Evolutionary conservation across 1,139 yeast species (phyloP), one percentile per base, ranked within the genome.

Genomic region (Blastobotrys ciferrii): DNA sequence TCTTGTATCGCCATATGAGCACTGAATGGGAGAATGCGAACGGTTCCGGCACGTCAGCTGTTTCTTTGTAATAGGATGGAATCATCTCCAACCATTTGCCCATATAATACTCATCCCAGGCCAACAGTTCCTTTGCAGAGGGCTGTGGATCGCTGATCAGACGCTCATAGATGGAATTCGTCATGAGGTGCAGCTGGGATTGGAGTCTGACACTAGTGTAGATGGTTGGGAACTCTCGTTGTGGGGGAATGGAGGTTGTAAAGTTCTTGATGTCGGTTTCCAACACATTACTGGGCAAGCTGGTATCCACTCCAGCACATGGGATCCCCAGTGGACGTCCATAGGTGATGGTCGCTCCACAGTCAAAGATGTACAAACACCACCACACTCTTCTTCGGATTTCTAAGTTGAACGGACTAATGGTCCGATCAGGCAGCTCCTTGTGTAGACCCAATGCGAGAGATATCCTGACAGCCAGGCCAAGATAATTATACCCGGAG

Each of bases 181-280:
- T 35, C 23, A 35, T 6, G 13, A 35, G 39, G 39, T 35, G 39
- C 20, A 35, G 15, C 39, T 35, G 39, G 4, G 39, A 35, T 18
- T 35, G 39, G 6, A 35, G 39, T n/a, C n/a, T 35, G 20, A 35
- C 39, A n/a, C 39, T 35, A 14, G 39, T 35, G 39, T 35, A 35
- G 9, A 35, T 18, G 4, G 39, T 35, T 15, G 39, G 39, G 7
- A n/a, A 12, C 5, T 35, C 39, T 18, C 25, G 18, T 35, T 35
- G 20, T 35, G 20, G 39, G 14, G 35, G 35, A 17, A 17, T 4
- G 6, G 9, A 17, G 23, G 11, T 7, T 12, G 39, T 17, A 14
- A n/a, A 17, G 14, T 15, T 18, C 18, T 7, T 35, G 18, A 35
- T 35, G 15, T 35, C 39, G 15, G 20, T 35, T 12, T 35, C 39